Base-by-base conservation (phyloP, 176 grass and related monocot genomes). In the Saccharum officinarum region DNA sequence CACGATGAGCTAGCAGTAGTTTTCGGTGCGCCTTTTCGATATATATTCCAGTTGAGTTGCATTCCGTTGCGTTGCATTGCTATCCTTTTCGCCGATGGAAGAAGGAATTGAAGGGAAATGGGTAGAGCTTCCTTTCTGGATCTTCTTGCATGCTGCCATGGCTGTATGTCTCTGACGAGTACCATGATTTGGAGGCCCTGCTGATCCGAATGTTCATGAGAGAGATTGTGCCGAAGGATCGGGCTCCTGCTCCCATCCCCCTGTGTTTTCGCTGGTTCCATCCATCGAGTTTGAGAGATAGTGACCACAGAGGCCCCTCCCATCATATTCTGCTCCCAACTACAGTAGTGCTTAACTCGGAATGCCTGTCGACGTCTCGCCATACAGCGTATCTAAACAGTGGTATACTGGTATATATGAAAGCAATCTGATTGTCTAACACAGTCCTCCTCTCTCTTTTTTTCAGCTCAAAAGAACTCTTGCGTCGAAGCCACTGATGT, bases 191-290 rank as follows among this genome's bases (percentile, higher is more conserved):
- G 79, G 84, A 50, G 14, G 60, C 1, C 67, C n/a, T 68, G 83
- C 49, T 52, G 50, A 72, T 86, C 25, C 45, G 41, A 79, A 38
- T 73, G 73, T 42, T 50, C 36, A 82, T 55, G 78, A 23, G 73
- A 78, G 81, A 23, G 62, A 81, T 12, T 26, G 63, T 61, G 7
- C 20, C 54, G 46, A 47, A 39, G 34, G 69, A 87, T 81, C 3
- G 69, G 69, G 2, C 47, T 77, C 60, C 88, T 84, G 79, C 83
- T 77, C 67, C 88, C 89, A 87, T 83, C 12, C 80, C 60, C 44
- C 59, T 4, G 20, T 90, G 88, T 79, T 68, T 30, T 63, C 59
- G 67, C 79, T 61, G 50, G 18, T 20, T 50, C 78, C 78, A 17
- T 40, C 23, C 80, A 77, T 79, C 64, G 45, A 86, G 78, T 54